Base-by-base conservation (phyloP, 2,329 filamentous ascomycete species). In the Trichoderma semiorbis region DNA sequence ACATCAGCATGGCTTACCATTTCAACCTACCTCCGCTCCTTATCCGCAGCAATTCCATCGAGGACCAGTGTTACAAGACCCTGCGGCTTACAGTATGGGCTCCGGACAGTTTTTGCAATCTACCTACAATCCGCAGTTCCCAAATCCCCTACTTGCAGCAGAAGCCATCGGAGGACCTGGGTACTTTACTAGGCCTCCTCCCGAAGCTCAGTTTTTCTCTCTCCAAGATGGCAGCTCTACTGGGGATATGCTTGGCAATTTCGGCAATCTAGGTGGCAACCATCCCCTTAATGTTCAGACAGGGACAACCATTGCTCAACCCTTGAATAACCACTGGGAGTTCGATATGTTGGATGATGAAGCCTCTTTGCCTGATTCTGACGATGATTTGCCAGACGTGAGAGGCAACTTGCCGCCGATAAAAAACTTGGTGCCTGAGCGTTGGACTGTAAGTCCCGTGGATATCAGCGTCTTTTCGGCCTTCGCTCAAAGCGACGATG, bases 281-380 rank as follows among this genome's bases (percentile, higher is more conserved):
- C n/a, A 39, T 26, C 7, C 26, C 5, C 26, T 60, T 0, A 53
- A 21, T 58, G 16, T 16, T 14, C 34, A 66, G 0, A 21, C 55
- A 21, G 28, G 57, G 24, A 26, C 21, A 53, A 10, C n/a, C 43
- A 7, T 57, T 1, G 3, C 57, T 12, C 60, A 64, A 64, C 28
- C 70, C 16, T 62, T 74, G n/a, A 73, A 73, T 1, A 69, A 66
- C 2, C 70, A 72, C 26, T 73, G 76, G 43, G 73, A 74, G 84
- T 69, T 75, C 39, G 76, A 78, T 18, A 62, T 76, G 14, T 75
- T 76, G 39, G 87, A 89, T 50, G 89, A 92, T 70, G 89, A 91
- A 73, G 86, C 84, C n/a, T 89, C 86, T 26, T 88, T 90, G 82
- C 84, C 82, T 11, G 88, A 89, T 39, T 89, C 88, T 1, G 89